Evolutionary conservation across 177 flowering plant species (phyloP), one percentile per base, ranked within the genome.

Genomic region (Vitis hybrid): DNA sequence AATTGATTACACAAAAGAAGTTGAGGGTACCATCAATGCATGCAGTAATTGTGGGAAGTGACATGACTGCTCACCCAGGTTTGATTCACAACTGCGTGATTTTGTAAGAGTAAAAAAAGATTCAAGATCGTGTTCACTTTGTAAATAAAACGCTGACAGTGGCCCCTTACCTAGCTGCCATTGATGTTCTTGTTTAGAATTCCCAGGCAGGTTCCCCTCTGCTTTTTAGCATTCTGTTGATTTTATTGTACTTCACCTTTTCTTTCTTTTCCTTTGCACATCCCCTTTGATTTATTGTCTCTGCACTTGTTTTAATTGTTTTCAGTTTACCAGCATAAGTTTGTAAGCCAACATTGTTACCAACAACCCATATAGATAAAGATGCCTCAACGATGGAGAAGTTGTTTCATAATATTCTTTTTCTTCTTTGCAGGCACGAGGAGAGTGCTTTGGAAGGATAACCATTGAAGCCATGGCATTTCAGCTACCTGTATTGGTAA

Each of bases 381-480:
- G n/a, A n/a, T n/a, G n/a, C n/a, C n/a, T n/a, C n/a, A n/a, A n/a
- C n/a, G n/a, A n/a, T n/a, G n/a, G n/a, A n/a, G n/a, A n/a, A n/a
- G n/a, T n/a, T n/a, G n/a, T n/a, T n/a, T n/a, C n/a, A n/a, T n/a
- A n/a, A n/a, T n/a, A n/a, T n/a, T n/a, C n/a, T n/a, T n/a, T n/a
- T n/a, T n/a, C n/a, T n/a, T n/a, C n/a, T n/a, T n/a, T n/a, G n/a
- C n/a, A n/a, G n/a, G n/a, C n/a, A n/a, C n/a, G n/a, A n/a, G n/a
- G n/a, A n/a, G n/a, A n/a, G n/a, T n/a, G n/a, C n/a, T n/a, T n/a
- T n/a, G n/a, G n/a, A 39, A 89, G 99, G 83, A 95, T 95, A 80
- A 93, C 98, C 18, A 93, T 95, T 70, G 99, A 95, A 83, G 99
- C 98, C 19, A 95, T 95, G 99, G 97, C 92, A 8, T 95, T 95